phyloP scores from a whole-genome alignment of 2,329 filamentous ascomycete genomes.

The Curvularia verruculosa region DNA sequence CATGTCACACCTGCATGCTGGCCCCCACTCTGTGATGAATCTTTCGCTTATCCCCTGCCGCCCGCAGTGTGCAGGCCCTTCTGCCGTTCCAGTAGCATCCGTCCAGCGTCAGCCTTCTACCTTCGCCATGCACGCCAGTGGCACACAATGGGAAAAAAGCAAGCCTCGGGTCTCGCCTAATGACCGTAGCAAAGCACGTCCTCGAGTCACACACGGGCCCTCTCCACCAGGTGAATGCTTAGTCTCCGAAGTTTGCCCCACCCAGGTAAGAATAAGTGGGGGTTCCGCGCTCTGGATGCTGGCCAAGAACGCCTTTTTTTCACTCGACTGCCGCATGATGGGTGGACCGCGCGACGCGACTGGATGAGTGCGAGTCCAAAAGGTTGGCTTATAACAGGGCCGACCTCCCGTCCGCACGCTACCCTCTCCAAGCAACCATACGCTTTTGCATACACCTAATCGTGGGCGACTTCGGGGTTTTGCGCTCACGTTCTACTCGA shows the following conservation, averaged over 20 bases:
- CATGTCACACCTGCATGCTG: constrained; percentile 1
- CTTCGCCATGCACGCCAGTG: not conserved
- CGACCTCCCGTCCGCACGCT: constrained; percentile 18
- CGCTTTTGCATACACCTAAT: constrained; percentile 15
- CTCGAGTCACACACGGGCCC: constrained; percentile 7
- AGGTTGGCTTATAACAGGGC: constrained; percentile 31
- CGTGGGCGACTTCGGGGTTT: constrained; percentile 53
- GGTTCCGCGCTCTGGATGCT: constrained; percentile 16
- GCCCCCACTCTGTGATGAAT: constrained; percentile 6
- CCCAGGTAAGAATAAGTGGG: constrained; percentile 13
- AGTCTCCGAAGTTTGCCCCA: constrained; percentile 26
- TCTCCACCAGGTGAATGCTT: constrained; percentile 8
- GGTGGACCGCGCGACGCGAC: constrained; percentile 10
- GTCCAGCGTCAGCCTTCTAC: constrained; percentile 7
- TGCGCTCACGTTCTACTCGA: constrained; percentile 46
- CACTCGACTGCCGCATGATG: constrained; percentile 11
- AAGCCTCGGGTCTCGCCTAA: constrained; percentile 34
- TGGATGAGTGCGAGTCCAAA: constrained; percentile 2
- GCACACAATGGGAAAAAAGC: constrained; percentile 26
- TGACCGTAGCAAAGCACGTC: constrained; percentile 12
- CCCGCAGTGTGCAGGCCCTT: not conserved
- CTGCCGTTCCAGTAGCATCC: not conserved
- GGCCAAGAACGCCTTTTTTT: constrained; percentile 34
- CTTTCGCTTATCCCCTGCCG: not conserved
- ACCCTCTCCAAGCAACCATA: constrained; percentile 8